These are phyloP conservation scores for Schoenoplectus triqueter DNA, from an alignment of 202 grass and related monocot genomes.

Conservation along the genomic window DNA sequence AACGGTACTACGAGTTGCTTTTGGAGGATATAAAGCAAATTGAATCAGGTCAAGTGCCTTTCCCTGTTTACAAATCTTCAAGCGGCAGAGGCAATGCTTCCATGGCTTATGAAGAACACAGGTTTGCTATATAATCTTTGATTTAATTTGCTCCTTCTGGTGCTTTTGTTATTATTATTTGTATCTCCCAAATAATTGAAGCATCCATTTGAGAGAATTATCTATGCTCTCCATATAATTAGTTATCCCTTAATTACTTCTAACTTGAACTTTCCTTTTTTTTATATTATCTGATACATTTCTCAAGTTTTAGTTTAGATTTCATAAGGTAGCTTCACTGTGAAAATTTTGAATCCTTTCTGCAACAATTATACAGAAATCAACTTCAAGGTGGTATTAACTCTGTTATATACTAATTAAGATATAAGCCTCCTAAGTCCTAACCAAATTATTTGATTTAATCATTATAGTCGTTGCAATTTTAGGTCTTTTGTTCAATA, in stretches of 20 bases:
- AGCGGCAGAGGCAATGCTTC: not conserved
- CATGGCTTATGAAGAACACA: conserved; percentile 36
- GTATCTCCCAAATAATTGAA: not conserved
- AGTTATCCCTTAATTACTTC: too few relatives aligned
- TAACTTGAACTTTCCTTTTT: too few relatives aligned
- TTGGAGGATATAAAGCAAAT: conserved; percentile 43
- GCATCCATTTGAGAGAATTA: conserved; percentile 5
- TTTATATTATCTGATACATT: too few relatives aligned
- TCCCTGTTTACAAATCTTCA: conserved; percentile 40
- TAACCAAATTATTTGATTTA: not conserved
- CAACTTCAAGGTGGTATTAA: not conserved
- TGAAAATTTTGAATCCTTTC: not conserved
- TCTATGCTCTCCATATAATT: not conserved
- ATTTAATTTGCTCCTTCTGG: not conserved
- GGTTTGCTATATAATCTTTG: not conserved
- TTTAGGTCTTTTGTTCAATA: not conserved
- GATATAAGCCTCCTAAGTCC: too few relatives aligned
- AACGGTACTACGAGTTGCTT: conserved; percentile 50
- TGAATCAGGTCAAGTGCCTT: conserved; percentile 47
- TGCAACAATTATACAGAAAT: not conserved
- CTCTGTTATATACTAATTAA: not conserved
- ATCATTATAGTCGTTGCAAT: not conserved
- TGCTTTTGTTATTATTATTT: conserved; percentile 4
- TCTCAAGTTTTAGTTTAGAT: not conserved
- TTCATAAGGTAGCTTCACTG: not conserved